Evolutionary conservation across 257 asterid genomes (phyloP).

Genomic region (Lycium ferocissimum): DNA sequence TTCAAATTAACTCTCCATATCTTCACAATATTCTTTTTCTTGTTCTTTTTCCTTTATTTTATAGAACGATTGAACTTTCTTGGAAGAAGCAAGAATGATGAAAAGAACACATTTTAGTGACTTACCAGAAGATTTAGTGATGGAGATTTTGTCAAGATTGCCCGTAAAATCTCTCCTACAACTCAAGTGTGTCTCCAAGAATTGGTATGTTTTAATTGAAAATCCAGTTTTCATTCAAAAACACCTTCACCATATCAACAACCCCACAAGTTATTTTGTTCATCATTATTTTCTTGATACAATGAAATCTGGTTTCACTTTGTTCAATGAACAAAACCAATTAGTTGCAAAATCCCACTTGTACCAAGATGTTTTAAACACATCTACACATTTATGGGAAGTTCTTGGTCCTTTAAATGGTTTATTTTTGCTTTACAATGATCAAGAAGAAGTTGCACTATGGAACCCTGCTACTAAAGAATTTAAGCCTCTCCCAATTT

Average conservation of each 20-base stretch:
- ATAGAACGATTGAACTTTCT: neutral
- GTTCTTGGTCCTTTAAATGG: conserved; percentile 57
- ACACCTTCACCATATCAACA: conserved; percentile 33
- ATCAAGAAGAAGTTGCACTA: conserved; percentile 37
- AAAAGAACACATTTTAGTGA: neutral
- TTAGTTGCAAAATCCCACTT: conserved; percentile 25
- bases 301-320: conserved; percentile 39
- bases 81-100: neutral
- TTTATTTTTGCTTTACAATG: conserved; percentile 39
- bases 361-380: conserved; percentile 28
- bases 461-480: conserved; percentile 56
- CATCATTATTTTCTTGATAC: conserved; percentile 40
- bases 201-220: conserved; percentile 50
- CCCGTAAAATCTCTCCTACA: conserved; percentile 44
- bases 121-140: conserved; percentile 43
- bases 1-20: neutral
- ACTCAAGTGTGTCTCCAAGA: conserved; percentile 49
- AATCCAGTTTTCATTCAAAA: conserved; percentile 41
- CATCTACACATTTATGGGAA: conserved; percentile 32
- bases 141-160: conserved; percentile 48
- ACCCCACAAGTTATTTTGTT: conserved; percentile 40
- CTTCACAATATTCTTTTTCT: neutral
- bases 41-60: neutral
- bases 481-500: conserved; percentile 47
- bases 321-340: conserved; percentile 31